phyloP scores from a whole-genome alignment of 2,329 filamentous ascomycete genomes.

The Aspergillus unguis region DNA sequence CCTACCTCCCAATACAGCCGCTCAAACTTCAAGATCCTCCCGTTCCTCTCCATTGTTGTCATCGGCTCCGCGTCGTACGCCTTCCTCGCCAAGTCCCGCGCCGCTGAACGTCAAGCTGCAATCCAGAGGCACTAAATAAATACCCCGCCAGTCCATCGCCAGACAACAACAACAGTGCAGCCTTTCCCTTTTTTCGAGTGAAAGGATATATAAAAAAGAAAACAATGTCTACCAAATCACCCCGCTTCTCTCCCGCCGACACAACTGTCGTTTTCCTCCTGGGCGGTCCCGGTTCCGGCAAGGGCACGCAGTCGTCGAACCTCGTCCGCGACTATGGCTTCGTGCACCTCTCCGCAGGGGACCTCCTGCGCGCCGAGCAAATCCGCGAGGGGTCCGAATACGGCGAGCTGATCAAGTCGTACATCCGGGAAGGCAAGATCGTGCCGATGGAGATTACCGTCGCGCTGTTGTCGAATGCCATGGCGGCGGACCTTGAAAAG shows the following conservation, averaged over 20 bases:
- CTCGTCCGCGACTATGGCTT: slow-evolving; percentile 87
- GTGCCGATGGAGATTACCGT: slow-evolving; percentile 99
- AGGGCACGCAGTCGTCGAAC: slow-evolving; percentile 90
- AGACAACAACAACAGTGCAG: background rate
- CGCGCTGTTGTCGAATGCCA: slow-evolving; percentile 87
- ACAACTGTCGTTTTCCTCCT: slow-evolving; percentile 97
- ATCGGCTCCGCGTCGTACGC: slow-evolving; percentile 50
- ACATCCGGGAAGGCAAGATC: slow-evolving; percentile 92
- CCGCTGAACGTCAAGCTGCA: slow-evolving; percentile 45
- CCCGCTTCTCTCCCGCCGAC: slow-evolving; percentile 72
- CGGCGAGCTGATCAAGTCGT: slow-evolving; percentile 84
- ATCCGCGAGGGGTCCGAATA: slow-evolving; percentile 81
- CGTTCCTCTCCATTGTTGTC: slow-evolving; percentile 44
- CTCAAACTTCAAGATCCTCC: slow-evolving; percentile 42
- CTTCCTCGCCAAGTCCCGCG: slow-evolving; percentile 50
- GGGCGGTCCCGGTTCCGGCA: slow-evolving; percentile 90
- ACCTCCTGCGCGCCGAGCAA: slow-evolving; percentile 91
- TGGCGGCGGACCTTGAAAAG: slow-evolving; percentile 54
- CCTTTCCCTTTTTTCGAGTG: too few relatives aligned
- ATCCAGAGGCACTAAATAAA: slow-evolving; percentile 6
- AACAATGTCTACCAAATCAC: slow-evolving; percentile 41
- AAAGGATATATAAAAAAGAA: background rate
- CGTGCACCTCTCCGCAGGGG: slow-evolving; percentile 88
- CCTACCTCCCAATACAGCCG: slow-evolving; percentile 26
- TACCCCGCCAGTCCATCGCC: slow-evolving; percentile 15